Percentiles rank a stretch among this genome's conserved stretches.
These are phyloP conservation scores for Talaromyces stipitatus DNA, from an alignment of 495 filamentous ascomycete species.

Conservation along the genomic window DNA sequence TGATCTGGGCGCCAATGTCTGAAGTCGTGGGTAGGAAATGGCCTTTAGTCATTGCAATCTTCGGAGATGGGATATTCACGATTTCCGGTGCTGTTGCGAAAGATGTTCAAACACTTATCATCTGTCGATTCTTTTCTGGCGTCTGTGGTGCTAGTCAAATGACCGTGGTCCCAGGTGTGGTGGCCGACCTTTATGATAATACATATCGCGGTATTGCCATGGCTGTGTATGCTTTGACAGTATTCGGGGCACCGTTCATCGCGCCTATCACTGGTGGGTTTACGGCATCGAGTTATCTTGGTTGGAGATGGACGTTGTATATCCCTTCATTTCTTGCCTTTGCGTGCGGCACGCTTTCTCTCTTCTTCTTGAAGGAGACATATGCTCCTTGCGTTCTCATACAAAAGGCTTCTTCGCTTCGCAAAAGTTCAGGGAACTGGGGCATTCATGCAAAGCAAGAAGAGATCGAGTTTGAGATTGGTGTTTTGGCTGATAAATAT, in stretches of 20 bases:
- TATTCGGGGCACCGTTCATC: constrained; percentile 27
- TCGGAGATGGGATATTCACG: constrained; percentile 42
- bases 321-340: constrained; percentile 33
- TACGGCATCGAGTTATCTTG: constrained; percentile 18
- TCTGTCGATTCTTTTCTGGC: constrained; percentile 30
- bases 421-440: constrained; percentile 36
- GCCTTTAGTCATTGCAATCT: constrained; percentile 41
- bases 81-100: constrained; percentile 44
- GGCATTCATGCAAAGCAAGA: constrained; percentile 42
- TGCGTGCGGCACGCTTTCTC: constrained; percentile 14
- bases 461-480: constrained; percentile 32
- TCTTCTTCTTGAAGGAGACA: constrained; percentile 28
- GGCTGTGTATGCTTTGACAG: constrained; percentile 26
- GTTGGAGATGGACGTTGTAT: constrained; percentile 44
- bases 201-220: constrained; percentile 26
- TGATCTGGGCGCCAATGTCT: constrained; percentile 48
- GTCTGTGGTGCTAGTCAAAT: constrained; percentile 28
- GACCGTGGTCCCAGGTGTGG: constrained; percentile 24
- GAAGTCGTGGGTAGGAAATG: constrained; percentile 44
- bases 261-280: constrained; percentile 30
- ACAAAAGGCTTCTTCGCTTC: constrained; percentile 28
- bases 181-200: constrained; percentile 32
- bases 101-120: constrained; percentile 35
- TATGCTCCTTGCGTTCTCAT: constrained; percentile 34
- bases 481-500: constrained; percentile 30